phyloP scores from a whole-genome alignment of 192 early-diverging fungal species.

The Mortierella claussenii region DNA sequence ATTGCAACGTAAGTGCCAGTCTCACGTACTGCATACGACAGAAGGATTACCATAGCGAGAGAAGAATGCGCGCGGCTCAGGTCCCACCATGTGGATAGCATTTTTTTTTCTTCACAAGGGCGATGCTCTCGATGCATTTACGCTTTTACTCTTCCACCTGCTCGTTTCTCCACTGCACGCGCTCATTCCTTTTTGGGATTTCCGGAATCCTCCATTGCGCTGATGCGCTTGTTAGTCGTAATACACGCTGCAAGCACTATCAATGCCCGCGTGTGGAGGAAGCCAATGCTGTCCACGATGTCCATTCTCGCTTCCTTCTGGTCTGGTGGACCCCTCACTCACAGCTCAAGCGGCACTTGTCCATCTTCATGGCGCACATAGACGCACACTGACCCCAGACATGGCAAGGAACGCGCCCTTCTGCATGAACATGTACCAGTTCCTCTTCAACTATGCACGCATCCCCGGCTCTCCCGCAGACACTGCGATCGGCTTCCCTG shows the following conservation, averaged over 20 bases:
- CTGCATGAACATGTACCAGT: conserved; percentile 87
- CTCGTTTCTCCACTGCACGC: background rate
- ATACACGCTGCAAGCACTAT: too few species aligned
- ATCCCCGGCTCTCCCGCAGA: conserved; percentile 76
- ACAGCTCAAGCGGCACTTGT: too few species aligned
- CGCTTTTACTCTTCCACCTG: background rate
- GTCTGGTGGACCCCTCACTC: too few species aligned
- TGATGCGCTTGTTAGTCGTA: too few species aligned
- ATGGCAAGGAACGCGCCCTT: conserved; percentile 74
- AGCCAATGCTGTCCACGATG: too few species aligned
- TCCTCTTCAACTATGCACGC: conserved; percentile 84
- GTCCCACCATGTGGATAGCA: background rate
- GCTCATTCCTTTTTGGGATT: conserved; percentile 39
- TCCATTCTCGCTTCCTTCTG: too few species aligned
- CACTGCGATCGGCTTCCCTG: conserved; percentile 69
- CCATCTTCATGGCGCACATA: conserved; percentile 47
- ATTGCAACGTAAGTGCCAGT: conserved; percentile 44
- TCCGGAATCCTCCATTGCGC: conserved; percentile 16
- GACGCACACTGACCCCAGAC: conserved; percentile 74
- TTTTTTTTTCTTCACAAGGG: conserved; percentile 3
- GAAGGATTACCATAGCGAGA: too few species aligned
- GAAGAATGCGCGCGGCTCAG: too few species aligned
- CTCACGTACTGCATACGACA: too few species aligned
- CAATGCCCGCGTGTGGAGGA: too few species aligned
- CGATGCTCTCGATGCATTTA: too few species aligned